Evolutionary conservation across 2,329 filamentous ascomycete species (phyloP), one percentile per base, ranked within the genome.

Genomic region (Exophiala spinifera): DNA sequence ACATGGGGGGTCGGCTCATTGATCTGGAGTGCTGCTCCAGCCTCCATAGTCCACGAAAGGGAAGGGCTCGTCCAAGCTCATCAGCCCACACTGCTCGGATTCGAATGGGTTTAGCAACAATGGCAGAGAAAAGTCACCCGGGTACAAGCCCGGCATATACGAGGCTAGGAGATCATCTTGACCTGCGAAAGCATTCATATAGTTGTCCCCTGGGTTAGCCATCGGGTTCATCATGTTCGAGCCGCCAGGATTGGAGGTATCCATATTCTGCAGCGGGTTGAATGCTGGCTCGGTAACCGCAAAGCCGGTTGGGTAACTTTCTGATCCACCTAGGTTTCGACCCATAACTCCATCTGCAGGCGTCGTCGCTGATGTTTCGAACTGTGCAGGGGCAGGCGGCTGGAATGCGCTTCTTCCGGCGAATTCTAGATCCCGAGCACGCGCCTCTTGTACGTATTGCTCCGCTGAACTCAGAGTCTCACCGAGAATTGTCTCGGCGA

Each of bases 61-160:
- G 17, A 53, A 53, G 4, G 51, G 51, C 25, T 49, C 45, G 21
- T 53, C 51, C 51, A 49, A 49, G 8, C 17, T 11, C 25, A 49
- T n/a, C 21, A 37, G n/a, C 17, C 46, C 37, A 19, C n/a, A 36
- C 7, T 21, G 20, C 23, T 43, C 37, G n/a, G 15, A 49, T n/a
- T 48, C 42, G 17, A 14, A 20, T 34, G 37, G 15, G 13, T 47
- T 31, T 21, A 39, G 33, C 23, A 53, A 21, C 11, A 20, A 21
- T 13, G 39, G 21, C 13, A 17, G 15, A 21, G 28, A 37, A 39
- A 53, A 34, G 15, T 53, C 23, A 20, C 28, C 23, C 33, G 39
- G 34, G 46, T 40, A 20, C 19, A 25, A 39, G 3, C 21, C 19
- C 15, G 20, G 17, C 17, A 21, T 11, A 13, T 49, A 42, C 21